These are phyloP conservation scores for Ichthyophonus hoferi DNA, from an alignment of 208 protist genomes.

Conservation along the genomic window DNA sequence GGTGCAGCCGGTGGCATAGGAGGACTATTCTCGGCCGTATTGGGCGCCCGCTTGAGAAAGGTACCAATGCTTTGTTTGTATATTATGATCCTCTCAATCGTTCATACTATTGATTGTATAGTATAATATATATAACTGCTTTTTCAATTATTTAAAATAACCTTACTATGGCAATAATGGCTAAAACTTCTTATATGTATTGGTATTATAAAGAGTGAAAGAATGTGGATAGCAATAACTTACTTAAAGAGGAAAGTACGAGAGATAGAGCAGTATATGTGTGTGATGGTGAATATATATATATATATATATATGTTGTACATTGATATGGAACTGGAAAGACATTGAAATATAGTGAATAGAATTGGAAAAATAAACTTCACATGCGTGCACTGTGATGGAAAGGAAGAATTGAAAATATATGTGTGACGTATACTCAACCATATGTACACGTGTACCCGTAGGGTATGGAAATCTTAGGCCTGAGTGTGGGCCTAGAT, in stretches of 20 bases:
- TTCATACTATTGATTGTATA: background rate
- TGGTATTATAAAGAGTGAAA: background rate
- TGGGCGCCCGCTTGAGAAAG: constrained; percentile 8
- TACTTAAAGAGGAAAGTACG: too few relatives aligned
- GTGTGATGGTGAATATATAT: too few relatives aligned
- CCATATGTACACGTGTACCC: background rate
- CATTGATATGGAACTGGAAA: background rate
- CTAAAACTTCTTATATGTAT: background rate
- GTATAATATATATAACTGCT: too few relatives aligned
- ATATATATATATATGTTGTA: background rate
- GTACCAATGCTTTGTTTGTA: background rate
- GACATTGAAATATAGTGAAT: background rate
- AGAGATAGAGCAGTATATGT: too few relatives aligned
- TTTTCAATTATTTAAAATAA: too few relatives aligned
- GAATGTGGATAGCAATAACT: too few relatives aligned
- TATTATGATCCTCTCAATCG: background rate
- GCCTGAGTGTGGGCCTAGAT: constrained; percentile 2
- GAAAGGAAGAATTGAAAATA: background rate
- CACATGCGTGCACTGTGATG: background rate
- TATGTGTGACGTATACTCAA: background rate
- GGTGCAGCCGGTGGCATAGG: constrained; percentile 40
- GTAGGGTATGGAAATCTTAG: constrained; percentile 21
- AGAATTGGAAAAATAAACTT: background rate
- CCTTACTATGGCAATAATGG: too few relatives aligned
- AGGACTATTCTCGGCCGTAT: constrained; percentile 21